phyloP scores from a whole-genome alignment of 2,329 filamentous ascomycete genomes.

The Cytospora piceicola region DNA sequence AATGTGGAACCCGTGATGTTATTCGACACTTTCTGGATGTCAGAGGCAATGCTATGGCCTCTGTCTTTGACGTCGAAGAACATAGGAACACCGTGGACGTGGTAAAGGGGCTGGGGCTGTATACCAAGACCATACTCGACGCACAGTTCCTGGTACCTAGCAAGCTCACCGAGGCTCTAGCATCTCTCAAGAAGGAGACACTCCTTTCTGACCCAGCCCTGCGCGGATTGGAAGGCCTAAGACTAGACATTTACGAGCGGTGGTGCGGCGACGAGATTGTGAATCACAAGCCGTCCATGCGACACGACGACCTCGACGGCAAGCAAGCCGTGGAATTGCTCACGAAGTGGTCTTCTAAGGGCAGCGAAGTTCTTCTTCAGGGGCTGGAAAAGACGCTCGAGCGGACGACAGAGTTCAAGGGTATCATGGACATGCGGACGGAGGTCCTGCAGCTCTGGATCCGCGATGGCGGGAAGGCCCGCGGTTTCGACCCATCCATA shows the following conservation, averaged over 20 bases:
- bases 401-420: slow-evolving; percentile 66
- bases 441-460: slow-evolving; percentile 77
- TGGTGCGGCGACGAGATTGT: slow-evolving; percentile 85
- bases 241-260: slow-evolving; percentile 74
- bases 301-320: slow-evolving; percentile 74
- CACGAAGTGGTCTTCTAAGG: slow-evolving; percentile 64
- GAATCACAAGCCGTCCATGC: slow-evolving; percentile 85
- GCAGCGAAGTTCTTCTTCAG: slow-evolving; percentile 61
- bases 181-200: slow-evolving; percentile 68
- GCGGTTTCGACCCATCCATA: slow-evolving; percentile 68
- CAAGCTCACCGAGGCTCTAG: slow-evolving; percentile 70
- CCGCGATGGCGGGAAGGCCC: slow-evolving; percentile 64
- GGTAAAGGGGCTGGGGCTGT: slow-evolving; percentile 69
- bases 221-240: slow-evolving; percentile 67
- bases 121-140: slow-evolving; percentile 75
- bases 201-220: slow-evolving; percentile 75
- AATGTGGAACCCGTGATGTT: slow-evolving; percentile 77
- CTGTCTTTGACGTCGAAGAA: slow-evolving; percentile 58
- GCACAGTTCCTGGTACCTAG: slow-evolving; percentile 77
- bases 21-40: slow-evolving; percentile 78
- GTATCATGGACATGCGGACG: slow-evolving; percentile 71
- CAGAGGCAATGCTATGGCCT: slow-evolving; percentile 68
- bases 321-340: slow-evolving; percentile 64
- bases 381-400: slow-evolving; percentile 65
- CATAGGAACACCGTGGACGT: slow-evolving; percentile 54